These are phyloP conservation scores for Fusarium agapanthi DNA, from an alignment of 2,329 filamentous ascomycete species.

Conservation along the genomic window DNA sequence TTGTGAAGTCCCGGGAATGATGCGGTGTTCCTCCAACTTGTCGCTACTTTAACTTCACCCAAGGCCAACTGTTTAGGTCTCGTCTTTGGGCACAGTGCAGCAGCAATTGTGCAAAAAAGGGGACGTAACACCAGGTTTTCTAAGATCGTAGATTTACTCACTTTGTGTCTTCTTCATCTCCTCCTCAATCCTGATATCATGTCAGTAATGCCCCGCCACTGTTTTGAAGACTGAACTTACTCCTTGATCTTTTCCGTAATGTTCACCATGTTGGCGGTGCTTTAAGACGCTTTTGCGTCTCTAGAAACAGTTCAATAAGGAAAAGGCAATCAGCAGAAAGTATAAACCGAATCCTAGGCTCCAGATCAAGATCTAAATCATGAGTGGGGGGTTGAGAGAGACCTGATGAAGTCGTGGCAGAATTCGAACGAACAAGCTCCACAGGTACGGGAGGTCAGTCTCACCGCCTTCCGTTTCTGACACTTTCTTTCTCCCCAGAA, in stretches of 20 bases:
- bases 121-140: background rate
- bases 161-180: constrained; percentile 99
- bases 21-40: background rate
- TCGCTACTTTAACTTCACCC: background rate
- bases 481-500: constrained; percentile 22
- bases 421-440: constrained; percentile 31
- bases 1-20: background rate
- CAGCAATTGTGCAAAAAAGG: background rate
- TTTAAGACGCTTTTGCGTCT: constrained; percentile 39
- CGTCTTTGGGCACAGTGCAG: too few relatives aligned
- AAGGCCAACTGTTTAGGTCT: background rate
- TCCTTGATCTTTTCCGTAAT: constrained; percentile 99
- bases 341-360: constrained; percentile 15
- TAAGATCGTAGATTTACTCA: constrained; percentile 55
- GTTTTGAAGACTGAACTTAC: constrained; percentile 59
- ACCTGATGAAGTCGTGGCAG: constrained; percentile 41
- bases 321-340: constrained; percentile 11
- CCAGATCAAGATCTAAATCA: constrained; percentile 34
- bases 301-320: constrained; percentile 12
- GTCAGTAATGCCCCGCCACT: constrained; percentile 35
- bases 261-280: constrained; percentile 82
- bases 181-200: constrained; percentile 86
- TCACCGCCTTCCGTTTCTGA: constrained; percentile 45
- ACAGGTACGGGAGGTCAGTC: constrained; percentile 13
- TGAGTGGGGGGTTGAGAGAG: constrained; percentile 43